A percentile compares a stretch with the other conserved stretches of the same genome.
Conservation (phyloP, 306 rosid species). For the Prunus davidiana region DNA sequence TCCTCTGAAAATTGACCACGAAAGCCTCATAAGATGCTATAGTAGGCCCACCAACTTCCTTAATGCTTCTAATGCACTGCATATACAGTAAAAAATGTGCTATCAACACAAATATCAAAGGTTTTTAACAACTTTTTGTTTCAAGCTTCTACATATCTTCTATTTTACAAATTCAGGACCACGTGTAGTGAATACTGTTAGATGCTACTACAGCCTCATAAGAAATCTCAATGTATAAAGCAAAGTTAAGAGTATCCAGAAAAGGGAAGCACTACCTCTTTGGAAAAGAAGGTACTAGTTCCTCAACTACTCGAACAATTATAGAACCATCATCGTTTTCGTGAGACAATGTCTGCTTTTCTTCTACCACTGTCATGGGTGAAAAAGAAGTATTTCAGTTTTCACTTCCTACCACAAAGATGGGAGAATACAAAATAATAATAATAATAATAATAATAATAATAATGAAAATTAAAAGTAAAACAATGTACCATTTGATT, state of each 20-base stretch:
- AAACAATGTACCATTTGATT: not conserved
- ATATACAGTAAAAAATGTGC: constrained; percentile 12
- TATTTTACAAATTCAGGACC: not conserved
- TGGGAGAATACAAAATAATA: not conserved
- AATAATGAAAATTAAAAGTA: not conserved
- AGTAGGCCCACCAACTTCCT: constrained; percentile 42
- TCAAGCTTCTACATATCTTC: not conserved
- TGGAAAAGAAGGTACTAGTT: constrained; percentile 54
- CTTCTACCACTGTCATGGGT: constrained; percentile 24
- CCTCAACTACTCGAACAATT: constrained; percentile 39
- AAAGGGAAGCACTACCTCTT: constrained; percentile 49
- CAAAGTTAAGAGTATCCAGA: not conserved
- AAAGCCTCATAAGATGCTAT: constrained; percentile 13
- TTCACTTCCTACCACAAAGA: not conserved
- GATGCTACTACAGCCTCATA: not conserved
- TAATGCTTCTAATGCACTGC: constrained; percentile 60
- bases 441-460: too few relatives aligned
- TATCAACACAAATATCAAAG: not conserved
- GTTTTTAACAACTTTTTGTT: constrained; percentile 2
- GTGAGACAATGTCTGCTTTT: constrained; percentile 24
- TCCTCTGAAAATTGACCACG: not conserved
- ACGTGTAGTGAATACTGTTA: not conserved
- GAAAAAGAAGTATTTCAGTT: not conserved
- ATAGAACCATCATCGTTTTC: constrained; percentile 21
- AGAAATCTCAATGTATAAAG: not conserved